phyloP scores from a whole-genome alignment of 1,139 yeast genomes.

The Magnusiomyces starmeri region DNA sequence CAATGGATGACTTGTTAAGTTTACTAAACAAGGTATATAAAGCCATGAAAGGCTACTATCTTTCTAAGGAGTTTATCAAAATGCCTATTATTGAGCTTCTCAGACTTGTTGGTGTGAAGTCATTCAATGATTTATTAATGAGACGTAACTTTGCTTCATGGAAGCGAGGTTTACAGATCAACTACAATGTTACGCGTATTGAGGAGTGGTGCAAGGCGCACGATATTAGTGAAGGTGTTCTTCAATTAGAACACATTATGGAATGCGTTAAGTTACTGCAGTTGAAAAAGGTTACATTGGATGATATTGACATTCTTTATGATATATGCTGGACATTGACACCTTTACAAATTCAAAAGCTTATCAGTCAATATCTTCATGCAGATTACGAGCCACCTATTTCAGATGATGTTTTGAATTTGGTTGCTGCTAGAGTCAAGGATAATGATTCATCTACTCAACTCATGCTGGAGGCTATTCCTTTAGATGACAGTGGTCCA shows the following conservation, averaged over 20 bases:
- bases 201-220: conserved; percentile 99
- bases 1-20: conserved; percentile 91
- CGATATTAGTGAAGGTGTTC: conserved; percentile 85
- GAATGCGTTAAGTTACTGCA: conserved; percentile 94
- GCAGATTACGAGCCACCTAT: conserved; percentile 97
- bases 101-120: conserved; percentile 82
- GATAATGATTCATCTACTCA: conserved; percentile 34
- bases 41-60: conserved; percentile 87
- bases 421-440: conserved; percentile 80
- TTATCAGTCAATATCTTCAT: conserved; percentile 80
- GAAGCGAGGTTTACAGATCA: conserved; percentile 96
- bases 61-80: conserved; percentile 78
- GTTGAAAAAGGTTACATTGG: conserved; percentile 80
- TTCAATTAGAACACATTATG: conserved; percentile 76
- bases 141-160: conserved; percentile 91
- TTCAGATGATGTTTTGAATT: conserved; percentile 72
- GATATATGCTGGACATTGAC: conserved; percentile 92
- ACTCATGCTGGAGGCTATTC: conserved; percentile 49
- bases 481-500: conserved; percentile 62
- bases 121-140: conserved; percentile 94
- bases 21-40: conserved; percentile 87
- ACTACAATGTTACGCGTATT: conserved; percentile 89
- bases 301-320: conserved; percentile 86
- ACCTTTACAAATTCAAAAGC: conserved; percentile 89
- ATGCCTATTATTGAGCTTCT: conserved; percentile 80